Conservation (phyloP, 352 stramenopile species). For the Globisporangium polare region DNA sequence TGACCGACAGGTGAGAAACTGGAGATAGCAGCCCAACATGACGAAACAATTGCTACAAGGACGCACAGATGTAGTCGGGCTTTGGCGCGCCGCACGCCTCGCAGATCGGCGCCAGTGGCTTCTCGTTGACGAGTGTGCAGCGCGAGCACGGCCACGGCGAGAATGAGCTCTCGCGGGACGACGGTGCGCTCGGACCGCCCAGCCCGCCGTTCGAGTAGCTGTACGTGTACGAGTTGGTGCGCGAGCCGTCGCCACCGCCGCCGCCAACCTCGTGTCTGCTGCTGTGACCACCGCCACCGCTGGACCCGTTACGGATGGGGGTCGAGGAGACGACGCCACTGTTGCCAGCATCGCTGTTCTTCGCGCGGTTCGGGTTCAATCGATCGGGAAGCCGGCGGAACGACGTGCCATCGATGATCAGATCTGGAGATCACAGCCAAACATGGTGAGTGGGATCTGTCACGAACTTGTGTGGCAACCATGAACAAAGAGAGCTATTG, state of each 20-base stretch:
- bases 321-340: constrained; percentile 26
- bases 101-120: constrained; percentile 63
- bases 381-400: constrained; percentile 74
- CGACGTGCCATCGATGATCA: constrained; percentile 78
- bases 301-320: constrained; percentile 18
- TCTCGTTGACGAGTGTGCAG: constrained; percentile 81
- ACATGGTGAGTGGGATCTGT: not conserved
- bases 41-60: not conserved
- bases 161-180: constrained; percentile 55
- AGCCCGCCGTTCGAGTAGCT: constrained; percentile 28
- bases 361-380: constrained; percentile 38
- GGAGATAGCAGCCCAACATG: not conserved
- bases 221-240: constrained; percentile 40
- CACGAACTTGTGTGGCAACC: too few relatives aligned
- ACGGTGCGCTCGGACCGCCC: constrained; percentile 23
- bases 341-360: constrained; percentile 13
- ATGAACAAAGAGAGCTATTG: not conserved
- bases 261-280: not conserved
- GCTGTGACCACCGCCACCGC: not conserved
- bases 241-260: constrained; percentile 16
- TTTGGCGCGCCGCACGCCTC: constrained; percentile 67
- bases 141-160: constrained; percentile 63
- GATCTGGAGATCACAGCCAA: constrained; percentile 26
- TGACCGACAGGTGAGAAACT: not conserved
- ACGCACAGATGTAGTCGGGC: constrained; percentile 59